Evolutionary conservation across 192 early-diverging fungal species (phyloP), one percentile per base, ranked within the genome.

Genomic region (Gorgonomyces haynaldii): DNA sequence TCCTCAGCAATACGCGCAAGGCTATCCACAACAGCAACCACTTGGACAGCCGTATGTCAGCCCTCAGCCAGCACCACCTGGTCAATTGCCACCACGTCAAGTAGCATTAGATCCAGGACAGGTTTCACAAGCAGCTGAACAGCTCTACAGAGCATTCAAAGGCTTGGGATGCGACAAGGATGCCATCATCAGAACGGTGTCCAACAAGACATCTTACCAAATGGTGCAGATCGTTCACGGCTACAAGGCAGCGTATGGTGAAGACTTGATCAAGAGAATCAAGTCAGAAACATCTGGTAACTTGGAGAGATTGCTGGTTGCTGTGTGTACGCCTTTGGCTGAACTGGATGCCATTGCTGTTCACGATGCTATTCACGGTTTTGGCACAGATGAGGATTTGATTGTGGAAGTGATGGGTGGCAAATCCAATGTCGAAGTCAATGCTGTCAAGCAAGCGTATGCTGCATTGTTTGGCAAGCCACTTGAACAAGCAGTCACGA

Each of bases 391-490:
- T 47, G 67, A 71, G 44, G 69, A 73, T 37, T 56, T 46, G 8
- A 32, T 71, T 31, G 58, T 71, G 17, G 69, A 72, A 43, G 61
- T 69, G 10, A 31, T 72, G n/a, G 60, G 57, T 23, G 69, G 69
- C n/a, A 52, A 68, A n/a, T 62, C 69, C 37, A 67, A 66, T 45
- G 48, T 45, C 27, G 69, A 72, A 44, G 60, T 72, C 34, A 19
- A 27, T n/a, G 59, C 50, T 27, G 68, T 72, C 48, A 51, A 54
- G 25, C 17, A 56, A n/a, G 57, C 58, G 1, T 70, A 70, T 53
- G 12, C 37, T 12, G 10, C 13, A 26, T 50, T 32, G 19, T 70
- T 36, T 41, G 10, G 22, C 3, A 50, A 64, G 30, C 42, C 59
- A 20, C 53, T 70, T 1, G 54, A 58, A 38, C 0, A 21, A 2